A percentile compares a stretch with the other conserved stretches of the same genome.
Evolutionary conservation across 768 basidiomycete species (phyloP).

Genomic region (Pilatotrama ljubarskyi): DNA sequence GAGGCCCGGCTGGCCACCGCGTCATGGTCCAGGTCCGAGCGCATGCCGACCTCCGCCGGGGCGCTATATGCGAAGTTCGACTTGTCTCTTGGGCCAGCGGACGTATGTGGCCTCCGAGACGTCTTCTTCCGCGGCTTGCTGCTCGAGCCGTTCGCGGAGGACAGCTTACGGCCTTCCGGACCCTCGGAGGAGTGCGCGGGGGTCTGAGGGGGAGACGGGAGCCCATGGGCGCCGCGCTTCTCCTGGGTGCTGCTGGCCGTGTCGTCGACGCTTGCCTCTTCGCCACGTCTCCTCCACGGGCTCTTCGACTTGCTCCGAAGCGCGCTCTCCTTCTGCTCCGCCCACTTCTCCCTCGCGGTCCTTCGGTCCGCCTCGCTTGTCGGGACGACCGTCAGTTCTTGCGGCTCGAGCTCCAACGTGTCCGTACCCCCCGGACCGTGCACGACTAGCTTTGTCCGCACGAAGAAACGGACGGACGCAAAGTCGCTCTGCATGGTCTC

Average conservation of each 20-base stretch:
- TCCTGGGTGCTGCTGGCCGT: background rate
- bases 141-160: constrained; percentile 1
- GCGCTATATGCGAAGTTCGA: constrained; percentile 32
- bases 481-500: constrained; percentile 71
- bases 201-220: constrained; percentile 20
- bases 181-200: constrained; percentile 14
- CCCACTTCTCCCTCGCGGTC: constrained; percentile 61
- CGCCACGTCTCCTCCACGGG: constrained; percentile 20
- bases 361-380: constrained; percentile 71
- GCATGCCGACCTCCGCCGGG: constrained; percentile 11
- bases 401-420: constrained; percentile 66
- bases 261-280: constrained; percentile 11
- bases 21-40: constrained; percentile 15
- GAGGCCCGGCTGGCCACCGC: constrained; percentile 16
- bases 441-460: constrained; percentile 68
- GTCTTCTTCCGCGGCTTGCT: constrained; percentile 28
- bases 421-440: constrained; percentile 56
- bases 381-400: constrained; percentile 64
- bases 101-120: constrained; percentile 67
- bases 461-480: constrained; percentile 67
- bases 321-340: constrained; percentile 36
- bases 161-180: constrained; percentile 4
- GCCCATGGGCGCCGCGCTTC: constrained; percentile 5
- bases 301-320: constrained; percentile 25
- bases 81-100: constrained; percentile 68